Base-by-base conservation (phyloP, 768 basidiomycete genomes). In the Leccinum longicurvipes region DNA sequence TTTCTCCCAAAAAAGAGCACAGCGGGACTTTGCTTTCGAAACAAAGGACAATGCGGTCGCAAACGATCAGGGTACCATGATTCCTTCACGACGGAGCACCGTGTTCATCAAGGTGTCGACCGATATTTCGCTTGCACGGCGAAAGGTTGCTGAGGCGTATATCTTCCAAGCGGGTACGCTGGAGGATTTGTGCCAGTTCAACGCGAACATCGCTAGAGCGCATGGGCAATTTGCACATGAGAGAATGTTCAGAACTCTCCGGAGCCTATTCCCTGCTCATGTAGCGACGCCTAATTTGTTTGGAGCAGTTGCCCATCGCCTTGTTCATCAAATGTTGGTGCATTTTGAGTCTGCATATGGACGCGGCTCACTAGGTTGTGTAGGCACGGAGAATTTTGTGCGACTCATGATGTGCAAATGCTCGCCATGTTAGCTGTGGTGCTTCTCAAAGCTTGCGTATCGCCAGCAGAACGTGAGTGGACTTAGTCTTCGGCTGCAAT, bases 361-460 rank as follows among this genome's bases (percentile, higher is more conserved):
- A 52, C 28, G 24, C 23, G 14, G 21, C 58, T 59, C 8, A 58
- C 51, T 19, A 3, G 55, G 27, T 32, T 55, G 6, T 24, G 17
- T 45, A 84, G 83, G 58, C 76, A 82, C 32, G 55, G 60, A 4
- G 75, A 81, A 54, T 71, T 81, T 28, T 68, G 73, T 14, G 62
- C 58, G 7, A 75, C 73, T 31, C 89, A 82, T 63, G 89, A 93
- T 62, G 68, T 92, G 1, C 90, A 93, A 63, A 85, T 91, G 84
- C 75, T 93, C 15, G 89, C 88, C 0, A 91, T 93, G 82, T 57
- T 91, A 4, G 77, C 89, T 0, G 74, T 82, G 47, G 69, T 91
- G n/a, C 71, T 92, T 3, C 74, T 92, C 3, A 85, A 86, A 63
- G 78, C 67, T 51, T 57, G 60, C 12, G 6, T 51, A 12, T 57